A percentile compares a stretch with the other conserved stretches of the same genome.
phyloP scores from a whole-genome alignment of 345 rosid genomes.

The Eucalyptus globulus region DNA sequence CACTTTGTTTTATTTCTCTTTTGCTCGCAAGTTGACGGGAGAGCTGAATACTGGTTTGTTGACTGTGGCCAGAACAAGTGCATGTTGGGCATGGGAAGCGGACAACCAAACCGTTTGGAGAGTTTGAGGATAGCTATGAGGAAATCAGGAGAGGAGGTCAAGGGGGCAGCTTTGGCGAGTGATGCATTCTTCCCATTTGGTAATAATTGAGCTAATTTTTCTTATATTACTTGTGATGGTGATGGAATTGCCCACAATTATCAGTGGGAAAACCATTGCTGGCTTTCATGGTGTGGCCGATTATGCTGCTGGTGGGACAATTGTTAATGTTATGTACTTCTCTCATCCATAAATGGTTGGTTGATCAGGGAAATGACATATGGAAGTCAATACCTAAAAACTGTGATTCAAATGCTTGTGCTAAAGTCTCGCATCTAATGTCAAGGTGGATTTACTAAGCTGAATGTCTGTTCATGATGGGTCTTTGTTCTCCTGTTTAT shows the following conservation, averaged over 20 bases:
- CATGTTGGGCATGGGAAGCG: conserved; percentile 97
- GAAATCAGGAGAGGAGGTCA: conserved; percentile 86
- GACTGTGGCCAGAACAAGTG: conserved; percentile 51
- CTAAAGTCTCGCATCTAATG: neutral
- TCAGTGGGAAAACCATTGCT: neutral
- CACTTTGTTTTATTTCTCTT: neutral
- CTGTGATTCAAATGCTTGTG: neutral
- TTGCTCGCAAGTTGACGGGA: neutral
- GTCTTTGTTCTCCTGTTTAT: neutral
- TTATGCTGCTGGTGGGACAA: neutral
- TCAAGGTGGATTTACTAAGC: neutral
- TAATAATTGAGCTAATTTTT: conserved; percentile 1
- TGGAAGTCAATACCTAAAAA: neutral
- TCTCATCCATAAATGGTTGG: neutral
- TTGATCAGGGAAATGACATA: neutral
- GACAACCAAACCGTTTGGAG: conserved; percentile 87
- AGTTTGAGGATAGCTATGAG: conserved; percentile 81
- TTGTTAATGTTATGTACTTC: neutral
- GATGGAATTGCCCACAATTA: neutral
- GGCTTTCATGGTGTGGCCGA: neutral
- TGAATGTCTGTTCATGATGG: neutral
- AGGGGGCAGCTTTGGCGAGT: conserved; percentile 97
- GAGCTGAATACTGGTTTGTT: neutral
- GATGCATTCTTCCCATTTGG: conserved; percentile 98
- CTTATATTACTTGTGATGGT: neutral